Percentiles rank a stretch among this genome's conserved stretches.
phyloP scores from a whole-genome alignment of 495 filamentous ascomycete species.

The Penicillium samsonianum region DNA sequence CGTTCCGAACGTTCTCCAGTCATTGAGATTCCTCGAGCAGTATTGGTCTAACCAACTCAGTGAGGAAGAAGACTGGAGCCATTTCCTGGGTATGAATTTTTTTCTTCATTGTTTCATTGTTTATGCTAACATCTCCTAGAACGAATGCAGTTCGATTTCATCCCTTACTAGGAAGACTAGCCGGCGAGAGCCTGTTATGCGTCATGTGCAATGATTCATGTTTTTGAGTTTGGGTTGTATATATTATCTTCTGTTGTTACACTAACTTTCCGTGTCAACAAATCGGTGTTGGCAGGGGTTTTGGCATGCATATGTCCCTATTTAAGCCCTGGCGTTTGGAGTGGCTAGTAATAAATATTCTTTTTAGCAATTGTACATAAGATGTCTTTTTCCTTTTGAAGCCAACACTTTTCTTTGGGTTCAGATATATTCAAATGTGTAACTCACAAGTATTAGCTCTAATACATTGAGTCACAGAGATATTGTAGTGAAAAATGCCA shows the following conservation, averaged over 20 bases:
- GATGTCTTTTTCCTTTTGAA: background rate
- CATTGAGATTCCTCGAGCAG: slow-evolving; percentile 46
- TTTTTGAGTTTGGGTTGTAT: slow-evolving; percentile 10
- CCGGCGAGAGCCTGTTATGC: slow-evolving; percentile 14
- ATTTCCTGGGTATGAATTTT: slow-evolving; percentile 44
- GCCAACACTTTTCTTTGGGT: background rate
- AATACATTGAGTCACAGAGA: background rate
- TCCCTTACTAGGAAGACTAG: slow-evolving; percentile 38
- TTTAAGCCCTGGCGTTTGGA: slow-evolving; percentile 7
- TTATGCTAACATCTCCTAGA: slow-evolving; percentile 32
- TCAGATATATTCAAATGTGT: background rate
- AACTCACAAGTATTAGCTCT: background rate
- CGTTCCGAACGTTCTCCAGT: slow-evolving; percentile 49
- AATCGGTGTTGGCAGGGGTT: background rate
- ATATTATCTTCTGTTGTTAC: slow-evolving; percentile 4
- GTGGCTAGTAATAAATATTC: background rate
- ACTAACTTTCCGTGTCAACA: background rate
- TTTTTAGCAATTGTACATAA: background rate
- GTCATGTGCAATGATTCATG: slow-evolving; percentile 26
- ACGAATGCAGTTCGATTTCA: slow-evolving; percentile 51
- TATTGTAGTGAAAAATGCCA: background rate
- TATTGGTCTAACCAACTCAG: slow-evolving; percentile 44
- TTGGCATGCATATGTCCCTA: background rate
- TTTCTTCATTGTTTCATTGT: background rate
- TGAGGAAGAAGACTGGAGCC: slow-evolving; percentile 48